Evolutionary conservation across 352 stramenopile species (phyloP).

Genomic region (Phytophthora agathidicida): DNA sequence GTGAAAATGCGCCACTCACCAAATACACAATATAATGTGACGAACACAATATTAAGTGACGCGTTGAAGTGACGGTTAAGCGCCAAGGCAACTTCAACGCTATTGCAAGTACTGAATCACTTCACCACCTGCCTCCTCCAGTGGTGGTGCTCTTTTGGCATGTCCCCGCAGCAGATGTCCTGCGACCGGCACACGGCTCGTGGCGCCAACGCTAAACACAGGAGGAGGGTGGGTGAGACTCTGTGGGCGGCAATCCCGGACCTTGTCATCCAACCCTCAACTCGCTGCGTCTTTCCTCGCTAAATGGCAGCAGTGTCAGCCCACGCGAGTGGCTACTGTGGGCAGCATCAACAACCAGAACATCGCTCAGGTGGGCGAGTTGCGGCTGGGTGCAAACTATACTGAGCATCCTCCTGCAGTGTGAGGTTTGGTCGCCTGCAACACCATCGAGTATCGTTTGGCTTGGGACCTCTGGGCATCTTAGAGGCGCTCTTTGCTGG

Average conservation of each 20-base stretch:
- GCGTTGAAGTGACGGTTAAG: not conserved
- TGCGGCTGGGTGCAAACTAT: not conserved
- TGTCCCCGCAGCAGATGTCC: conserved; percentile 3
- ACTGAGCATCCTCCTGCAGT: not conserved
- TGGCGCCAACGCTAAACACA: not conserved
- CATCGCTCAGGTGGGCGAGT: no score
- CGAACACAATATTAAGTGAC: not conserved
- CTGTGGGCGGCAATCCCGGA: no score
- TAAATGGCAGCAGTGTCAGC: not conserved
- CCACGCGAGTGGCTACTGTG: not conserved
- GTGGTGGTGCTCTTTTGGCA: conserved; percentile 1
- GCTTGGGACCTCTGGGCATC: no score
- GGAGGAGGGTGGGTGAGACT: not conserved
- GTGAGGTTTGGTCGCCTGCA: not conserved
- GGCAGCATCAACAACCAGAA: not conserved
- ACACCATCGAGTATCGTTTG: not conserved
- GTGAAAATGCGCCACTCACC: conserved; percentile 3
- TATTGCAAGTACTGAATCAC: no score
- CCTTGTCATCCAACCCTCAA: no score
- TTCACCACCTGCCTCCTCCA: no score
- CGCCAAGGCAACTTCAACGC: no score
- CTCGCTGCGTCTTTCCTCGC: no score
- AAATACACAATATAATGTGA: not conserved
- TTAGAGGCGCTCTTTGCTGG: no score
- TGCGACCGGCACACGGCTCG: not conserved